Base-by-base conservation (phyloP, 1,284 basidiomycete genomes). In the Heimioporus retisporus region DNA sequence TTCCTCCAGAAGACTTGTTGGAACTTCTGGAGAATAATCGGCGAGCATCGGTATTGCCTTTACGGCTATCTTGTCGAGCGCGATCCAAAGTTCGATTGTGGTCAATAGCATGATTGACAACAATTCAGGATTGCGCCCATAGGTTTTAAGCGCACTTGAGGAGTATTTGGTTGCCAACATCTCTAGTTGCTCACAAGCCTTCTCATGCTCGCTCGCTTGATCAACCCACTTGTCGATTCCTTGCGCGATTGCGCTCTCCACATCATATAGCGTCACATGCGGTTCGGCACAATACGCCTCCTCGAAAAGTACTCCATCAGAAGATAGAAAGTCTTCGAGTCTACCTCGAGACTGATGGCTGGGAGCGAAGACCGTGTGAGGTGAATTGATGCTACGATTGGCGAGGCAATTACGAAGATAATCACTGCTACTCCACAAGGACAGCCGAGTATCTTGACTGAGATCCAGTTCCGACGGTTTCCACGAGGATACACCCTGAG, bases 1-100 rank as follows among this genome's bases (percentile, higher is more conserved):
- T 0, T 76, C 62, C 25, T 84, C 74, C n/a, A 86, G 68, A 16
- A 86, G 71, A 3, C 35, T 55, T 2, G 59, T 40, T 1, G 80
- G 75, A 4, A 88, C 70, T 65, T 85, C 86, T 0, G 85, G 85
- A 11, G 83, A 82, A 60, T 83, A 88, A 2, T 82, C 71, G 0
- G 50, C 31, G 35, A 35, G 35, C 35, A 35, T 35, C 35, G 35
- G 35, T 35, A 35, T 35, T 35, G 35, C 35, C 6, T 6, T 10
- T 35, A 40, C 35, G 35, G 35, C 35, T 11, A 40, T 40, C 35
- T 11, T 40, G 35, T 40, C 35, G 10, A 40, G 35, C 11, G 35
- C 35, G 35, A 40, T 13, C 35, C 35, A 40, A 40, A 40, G 35
- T 13, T 40, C 35, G 11, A 40, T 40, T 40, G 35, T 40, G 35